phyloP scores from a whole-genome alignment of 148 eudicot species.

The Silene conica region DNA sequence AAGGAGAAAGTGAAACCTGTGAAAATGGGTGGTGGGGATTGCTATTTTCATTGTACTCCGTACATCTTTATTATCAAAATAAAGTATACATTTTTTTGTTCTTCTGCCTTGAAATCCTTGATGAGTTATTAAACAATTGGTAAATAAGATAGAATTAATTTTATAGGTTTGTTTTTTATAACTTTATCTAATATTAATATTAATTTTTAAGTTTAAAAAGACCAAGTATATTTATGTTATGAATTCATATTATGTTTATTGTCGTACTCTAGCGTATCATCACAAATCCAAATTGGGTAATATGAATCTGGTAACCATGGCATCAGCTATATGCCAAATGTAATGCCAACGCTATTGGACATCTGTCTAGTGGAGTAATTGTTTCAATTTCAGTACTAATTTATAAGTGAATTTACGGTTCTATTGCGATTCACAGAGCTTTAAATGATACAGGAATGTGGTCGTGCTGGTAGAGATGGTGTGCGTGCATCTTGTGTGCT shows the following conservation, averaged over 20 bases:
- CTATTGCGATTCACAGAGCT: conserved; percentile 9
- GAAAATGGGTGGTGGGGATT: background rate
- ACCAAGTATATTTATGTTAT: background rate
- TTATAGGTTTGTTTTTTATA: too few relatives aligned
- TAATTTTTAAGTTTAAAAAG: too few relatives aligned
- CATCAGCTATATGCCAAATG: background rate
- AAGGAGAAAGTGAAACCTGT: background rate
- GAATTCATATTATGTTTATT: background rate
- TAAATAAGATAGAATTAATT: background rate
- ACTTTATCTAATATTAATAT: too few relatives aligned
- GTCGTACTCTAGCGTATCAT: background rate
- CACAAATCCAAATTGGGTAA: background rate
- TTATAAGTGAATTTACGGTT: background rate
- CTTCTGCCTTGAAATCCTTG: background rate
- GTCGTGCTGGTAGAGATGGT: conserved; percentile 99
- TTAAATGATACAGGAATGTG: conserved; percentile 69
- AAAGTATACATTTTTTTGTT: background rate
- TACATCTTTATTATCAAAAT: background rate
- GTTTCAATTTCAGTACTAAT: conserved; percentile 3
- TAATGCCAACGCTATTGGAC: background rate
- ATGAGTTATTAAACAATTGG: background rate
- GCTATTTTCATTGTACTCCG: background rate
- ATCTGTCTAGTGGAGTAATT: background rate
- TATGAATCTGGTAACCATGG: background rate
- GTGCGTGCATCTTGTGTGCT: conserved; percentile 71